Conservation (phyloP, 352 stramenopile genomes). For the Albugo candida region DNA sequence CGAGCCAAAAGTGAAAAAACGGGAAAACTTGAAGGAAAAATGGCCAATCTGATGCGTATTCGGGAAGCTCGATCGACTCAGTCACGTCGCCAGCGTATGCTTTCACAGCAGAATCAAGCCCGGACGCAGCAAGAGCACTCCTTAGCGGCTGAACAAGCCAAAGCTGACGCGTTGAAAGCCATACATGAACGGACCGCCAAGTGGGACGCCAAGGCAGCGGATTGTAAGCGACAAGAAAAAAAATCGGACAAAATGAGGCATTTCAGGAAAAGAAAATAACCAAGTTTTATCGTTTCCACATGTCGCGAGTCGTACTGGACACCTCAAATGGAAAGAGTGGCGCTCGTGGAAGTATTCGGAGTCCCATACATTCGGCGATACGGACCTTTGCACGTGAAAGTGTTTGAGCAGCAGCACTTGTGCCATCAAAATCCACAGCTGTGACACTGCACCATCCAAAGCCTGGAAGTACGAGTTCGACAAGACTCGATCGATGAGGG, state of each 20-base stretch:
- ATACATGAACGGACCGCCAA: too few relatives aligned
- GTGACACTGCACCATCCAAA: constrained; percentile 70
- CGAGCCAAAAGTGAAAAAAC: constrained; percentile 60
- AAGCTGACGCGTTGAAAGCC: too few relatives aligned
- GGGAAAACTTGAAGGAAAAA: constrained; percentile 41
- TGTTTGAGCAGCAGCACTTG: constrained; percentile 32
- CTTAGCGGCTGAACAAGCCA: too few relatives aligned
- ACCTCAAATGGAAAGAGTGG: constrained; percentile 68
- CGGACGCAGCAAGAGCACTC: too few relatives aligned
- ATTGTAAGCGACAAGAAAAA: too few relatives aligned
- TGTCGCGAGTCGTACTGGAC: constrained; percentile 47
- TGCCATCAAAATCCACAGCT: constrained; percentile 63
- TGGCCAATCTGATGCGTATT: constrained; percentile 56
- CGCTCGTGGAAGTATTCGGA: constrained; percentile 28
- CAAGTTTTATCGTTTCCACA: constrained; percentile 24
- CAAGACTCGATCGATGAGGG: constrained; percentile 43
- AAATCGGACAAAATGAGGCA: too few relatives aligned
- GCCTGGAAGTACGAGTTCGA: constrained; percentile 57
- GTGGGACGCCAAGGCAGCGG: too few relatives aligned
- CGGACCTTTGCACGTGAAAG: constrained; percentile 36
- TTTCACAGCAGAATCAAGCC: too few relatives aligned
- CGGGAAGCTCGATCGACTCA: constrained; percentile 14
- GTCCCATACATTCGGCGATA: constrained; percentile 36
- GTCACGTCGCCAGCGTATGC: too few relatives aligned
- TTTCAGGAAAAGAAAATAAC: too few relatives aligned